Conservation (phyloP, 1,284 basidiomycete species). For the Stygiomarasmius scandens region DNA sequence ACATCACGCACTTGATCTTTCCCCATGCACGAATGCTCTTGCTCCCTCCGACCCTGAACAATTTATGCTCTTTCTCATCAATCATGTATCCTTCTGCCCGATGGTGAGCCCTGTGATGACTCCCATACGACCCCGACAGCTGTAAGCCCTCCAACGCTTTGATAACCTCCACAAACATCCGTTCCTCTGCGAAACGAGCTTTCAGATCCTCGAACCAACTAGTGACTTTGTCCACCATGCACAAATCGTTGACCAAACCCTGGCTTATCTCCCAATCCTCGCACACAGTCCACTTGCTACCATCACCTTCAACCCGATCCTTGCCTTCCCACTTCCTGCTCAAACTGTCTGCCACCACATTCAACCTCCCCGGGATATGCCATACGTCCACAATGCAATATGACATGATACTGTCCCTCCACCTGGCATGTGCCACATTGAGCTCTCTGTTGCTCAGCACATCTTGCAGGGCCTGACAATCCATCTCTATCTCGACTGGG, state of each 20-base stretch:
- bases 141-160: constrained; percentile 26
- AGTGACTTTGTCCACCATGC: constrained; percentile 8
- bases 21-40: constrained; percentile 19
- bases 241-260: constrained; percentile 34
- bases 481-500: constrained; percentile 23
- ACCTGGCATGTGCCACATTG: constrained; percentile 13
- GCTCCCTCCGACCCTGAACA: too few species aligned
- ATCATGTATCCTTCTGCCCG: constrained; percentile 33
- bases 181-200: constrained; percentile 28
- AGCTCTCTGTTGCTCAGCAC: constrained; percentile 14
- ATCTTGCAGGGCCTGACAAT: constrained; percentile 24
- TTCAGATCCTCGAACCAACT: constrained; percentile 10
- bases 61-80: constrained; percentile 26
- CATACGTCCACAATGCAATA: constrained; percentile 19
- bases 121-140: background rate
- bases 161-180: constrained; percentile 29
- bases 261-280: constrained; percentile 1
- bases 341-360: constrained; percentile 18
- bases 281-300: constrained; percentile 33
- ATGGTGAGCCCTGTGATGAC: constrained; percentile 27
- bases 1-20: constrained; percentile 20
- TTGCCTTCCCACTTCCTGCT: constrained; percentile 16
- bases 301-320: constrained; percentile 24
- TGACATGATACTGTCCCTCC: constrained; percentile 19
- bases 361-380: constrained; percentile 19